A percentile compares a stretch with the other conserved stretches of the same genome.
Evolutionary conservation across 805 yeast species (phyloP).

Genomic region (Cyberlindnera euphorbiiphila): DNA sequence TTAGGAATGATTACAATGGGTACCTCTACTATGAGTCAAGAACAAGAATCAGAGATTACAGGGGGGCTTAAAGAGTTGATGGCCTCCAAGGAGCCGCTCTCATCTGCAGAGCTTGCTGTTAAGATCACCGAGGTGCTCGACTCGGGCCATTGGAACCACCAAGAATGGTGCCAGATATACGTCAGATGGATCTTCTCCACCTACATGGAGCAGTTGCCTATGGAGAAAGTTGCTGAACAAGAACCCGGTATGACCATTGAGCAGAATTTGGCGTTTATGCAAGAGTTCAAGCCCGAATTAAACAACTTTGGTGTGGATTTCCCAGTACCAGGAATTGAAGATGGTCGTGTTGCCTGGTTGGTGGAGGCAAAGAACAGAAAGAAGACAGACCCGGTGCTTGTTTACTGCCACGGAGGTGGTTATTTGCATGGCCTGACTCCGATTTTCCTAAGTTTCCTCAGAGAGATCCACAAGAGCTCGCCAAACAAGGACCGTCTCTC

Average conservation of each 20-base stretch:
- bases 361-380: constrained; percentile 28
- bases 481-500: constrained; percentile 6
- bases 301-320: constrained; percentile 6
- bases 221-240: constrained; percentile 5
- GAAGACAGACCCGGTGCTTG: constrained; percentile 17
- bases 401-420: constrained; percentile 21
- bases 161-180: constrained; percentile 2
- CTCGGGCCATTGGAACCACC: constrained; percentile 4
- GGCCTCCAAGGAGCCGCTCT: too few relatives aligned
- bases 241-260: constrained; percentile 7
- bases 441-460: constrained; percentile 7
- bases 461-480: neutral
- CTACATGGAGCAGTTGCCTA: constrained; percentile 2
- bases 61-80: too few relatives aligned
- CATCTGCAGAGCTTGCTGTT: constrained; percentile 1
- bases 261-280: constrained; percentile 1
- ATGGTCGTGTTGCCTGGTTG: constrained; percentile 13
- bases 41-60: too few relatives aligned
- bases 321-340: constrained; percentile 8
- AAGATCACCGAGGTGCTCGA: constrained; percentile 1
- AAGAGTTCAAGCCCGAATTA: constrained; percentile 1
- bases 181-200: constrained; percentile 1
- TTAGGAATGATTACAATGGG: too few relatives aligned
- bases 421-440: constrained; percentile 15
- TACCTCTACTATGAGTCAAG: too few relatives aligned